phyloP scores from a whole-genome alignment of 1,139 yeast genomes.

The Nakaseomyces glabratus region DNA sequence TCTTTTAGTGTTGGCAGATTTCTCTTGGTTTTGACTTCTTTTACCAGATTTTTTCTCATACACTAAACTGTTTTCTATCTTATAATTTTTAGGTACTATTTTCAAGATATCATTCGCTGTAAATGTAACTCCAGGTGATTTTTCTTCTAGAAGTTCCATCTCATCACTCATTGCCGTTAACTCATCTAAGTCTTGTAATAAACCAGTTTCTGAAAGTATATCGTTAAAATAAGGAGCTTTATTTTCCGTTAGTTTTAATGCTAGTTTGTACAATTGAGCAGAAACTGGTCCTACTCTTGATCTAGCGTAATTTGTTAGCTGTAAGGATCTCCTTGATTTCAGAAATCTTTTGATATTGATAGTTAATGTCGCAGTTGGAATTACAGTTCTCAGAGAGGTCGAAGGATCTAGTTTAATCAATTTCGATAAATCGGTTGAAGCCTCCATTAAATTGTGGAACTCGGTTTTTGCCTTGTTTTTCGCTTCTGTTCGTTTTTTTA shows the following conservation, averaged over 20 bases:
- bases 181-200: conserved; percentile 36
- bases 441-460: conserved; percentile 21
- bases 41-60: conserved; percentile 25
- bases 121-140: conserved; percentile 32
- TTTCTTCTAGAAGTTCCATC: conserved; percentile 29
- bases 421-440: conserved; percentile 32
- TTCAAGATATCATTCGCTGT: conserved; percentile 47
- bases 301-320: conserved; percentile 53
- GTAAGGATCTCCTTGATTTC: conserved; percentile 55
- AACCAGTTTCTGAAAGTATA: conserved; percentile 32
- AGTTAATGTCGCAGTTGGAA: conserved; percentile 45
- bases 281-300: conserved; percentile 65
- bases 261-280: conserved; percentile 53
- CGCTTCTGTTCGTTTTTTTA: conserved; percentile 58
- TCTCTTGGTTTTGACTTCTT: conserved; percentile 17
- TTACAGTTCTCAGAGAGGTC: conserved; percentile 35
- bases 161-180: conserved; percentile 33
- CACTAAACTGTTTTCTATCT: conserved; percentile 41
- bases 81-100: conserved; percentile 34
- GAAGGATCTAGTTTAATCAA: conserved; percentile 32
- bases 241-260: conserved; percentile 52
- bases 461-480: conserved; percentile 46
- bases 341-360: conserved; percentile 61
- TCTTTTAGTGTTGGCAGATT: conserved; percentile 23
- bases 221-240: conserved; percentile 38